These are phyloP conservation scores for Parachlorella kessleri DNA, from an alignment of 139 green algal genomes.

Conservation along the genomic window DNA sequence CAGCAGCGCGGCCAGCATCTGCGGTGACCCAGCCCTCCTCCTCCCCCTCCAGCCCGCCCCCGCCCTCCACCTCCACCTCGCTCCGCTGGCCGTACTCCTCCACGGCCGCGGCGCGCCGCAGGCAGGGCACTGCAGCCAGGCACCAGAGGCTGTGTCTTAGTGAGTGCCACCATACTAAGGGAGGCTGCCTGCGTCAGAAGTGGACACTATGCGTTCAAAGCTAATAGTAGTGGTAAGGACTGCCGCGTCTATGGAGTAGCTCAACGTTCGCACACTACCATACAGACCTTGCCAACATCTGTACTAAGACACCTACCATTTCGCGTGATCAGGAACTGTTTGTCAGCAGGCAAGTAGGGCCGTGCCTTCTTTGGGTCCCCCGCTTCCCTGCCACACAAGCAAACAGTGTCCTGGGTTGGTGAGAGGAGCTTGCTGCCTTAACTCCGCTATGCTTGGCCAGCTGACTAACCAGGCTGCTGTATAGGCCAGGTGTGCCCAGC, in stretches of 20 bases:
- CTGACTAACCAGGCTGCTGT: too few species aligned
- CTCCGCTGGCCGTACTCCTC: conserved; percentile 45
- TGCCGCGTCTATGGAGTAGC: too few species aligned
- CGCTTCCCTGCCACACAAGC: conserved; percentile 60
- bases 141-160: background rate
- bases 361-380: conserved; percentile 68
- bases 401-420: background rate
- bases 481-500: too few species aligned
- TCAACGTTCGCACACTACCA: too few species aligned
- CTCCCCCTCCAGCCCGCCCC: conserved; percentile 32
- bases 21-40: conserved; percentile 75
- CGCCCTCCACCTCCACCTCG: conserved; percentile 56
- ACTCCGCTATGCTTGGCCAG: too few species aligned
- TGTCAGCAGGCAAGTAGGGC: conserved; percentile 74
- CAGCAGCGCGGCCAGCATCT: conserved; percentile 15
- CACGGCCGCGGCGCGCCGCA: conserved; percentile 68
- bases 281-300: too few species aligned
- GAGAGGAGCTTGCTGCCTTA: background rate
- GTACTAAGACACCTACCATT: conserved; percentile 80
- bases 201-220: too few species aligned
- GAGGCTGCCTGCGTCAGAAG: too few species aligned
- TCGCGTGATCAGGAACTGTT: conserved; percentile 89
- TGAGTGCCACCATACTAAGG: too few species aligned
- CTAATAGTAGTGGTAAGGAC: too few species aligned
- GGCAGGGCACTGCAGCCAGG: conserved; percentile 77